Base-by-base conservation (phyloP, 2,329 filamentous ascomycete species). In the Penicillium sp. region DNA sequence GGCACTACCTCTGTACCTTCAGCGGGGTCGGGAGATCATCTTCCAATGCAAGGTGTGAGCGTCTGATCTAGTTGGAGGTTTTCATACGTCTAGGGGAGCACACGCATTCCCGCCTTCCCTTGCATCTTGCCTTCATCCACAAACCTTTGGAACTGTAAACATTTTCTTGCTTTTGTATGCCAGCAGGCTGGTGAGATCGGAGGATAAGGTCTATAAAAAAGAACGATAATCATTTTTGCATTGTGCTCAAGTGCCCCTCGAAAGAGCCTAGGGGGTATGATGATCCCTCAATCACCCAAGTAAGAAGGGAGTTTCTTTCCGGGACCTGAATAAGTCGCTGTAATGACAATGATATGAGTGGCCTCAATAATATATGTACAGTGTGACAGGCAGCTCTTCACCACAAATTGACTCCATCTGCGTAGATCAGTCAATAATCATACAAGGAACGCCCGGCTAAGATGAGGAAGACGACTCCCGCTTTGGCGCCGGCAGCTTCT, bases 121-220 rank as follows among this genome's bases (percentile, higher is more conserved):
- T 31, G 13, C 9, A 5, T 28, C 6, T 38, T 42, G 38, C 39
- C 34, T 28, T 41, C 44, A 9, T 44, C 21, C 42, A 39, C 23
- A 41, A 48, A 51, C 10, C 36, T 21, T 39, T 39, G 36, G 36
- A 13, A 46, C 42, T 54, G 23, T 49, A 46, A 51, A 41, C 38
- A 39, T 48, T 48, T 52, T 29, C 38, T 55, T 53, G 34, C 34
- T 47, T 49, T 45, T 54, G 47, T 42, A 46, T 47, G 38, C 57
- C 59, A 54, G 57, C 59, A 51, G 57, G 57, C 57, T 61, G 54
- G 57, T 49, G 51, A 57, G 53, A 49, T 53, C 43, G 28, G 42
- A 36, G 18, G 34, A 21, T 12, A 39, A 4, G 36, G 36, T 21
- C 10, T 21, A 39, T 43, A 43, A 43, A 42, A 43, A 43, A 23